Evolutionary conservation across 345 rosid species (phyloP).

Genomic region (Moringa oleifera): DNA sequence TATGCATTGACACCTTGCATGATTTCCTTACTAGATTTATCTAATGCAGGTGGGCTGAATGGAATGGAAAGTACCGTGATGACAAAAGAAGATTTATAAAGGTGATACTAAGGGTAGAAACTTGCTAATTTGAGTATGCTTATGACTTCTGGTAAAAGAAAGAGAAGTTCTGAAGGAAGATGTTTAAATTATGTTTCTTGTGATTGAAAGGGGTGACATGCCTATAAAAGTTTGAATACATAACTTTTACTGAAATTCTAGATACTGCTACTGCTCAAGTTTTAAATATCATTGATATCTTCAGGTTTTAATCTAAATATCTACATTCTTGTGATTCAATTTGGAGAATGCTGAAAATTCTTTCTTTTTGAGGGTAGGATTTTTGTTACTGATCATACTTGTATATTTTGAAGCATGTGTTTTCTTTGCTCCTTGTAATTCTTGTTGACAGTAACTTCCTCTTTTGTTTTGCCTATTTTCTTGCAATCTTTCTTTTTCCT

Average conservation of each 20-base stretch:
- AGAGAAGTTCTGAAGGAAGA: no score
- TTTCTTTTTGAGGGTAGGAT: not conserved
- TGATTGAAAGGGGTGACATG: no score
- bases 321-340: not conserved
- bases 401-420: not conserved
- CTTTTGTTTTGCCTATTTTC: not conserved
- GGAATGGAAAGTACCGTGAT: conserved; percentile 96
- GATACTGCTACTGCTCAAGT: no score
- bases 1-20: conserved; percentile 3
- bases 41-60: conserved; percentile 86
- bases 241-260: no score
- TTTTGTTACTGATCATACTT: not conserved
- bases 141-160: no score
- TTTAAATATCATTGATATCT: no score
- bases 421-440: not conserved
- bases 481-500: not conserved
- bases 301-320: no score
- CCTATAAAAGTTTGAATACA: no score
- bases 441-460: not conserved
- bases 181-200: no score
- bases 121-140: no score
- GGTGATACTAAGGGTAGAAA: conserved; percentile 34
- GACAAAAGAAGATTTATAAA: conserved; percentile 78
- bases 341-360: not conserved
- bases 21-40: conserved; percentile 6